Evolutionary conservation across 305 asterid genomes (phyloP).

Genomic region (Fraxinus floribunda): DNA sequence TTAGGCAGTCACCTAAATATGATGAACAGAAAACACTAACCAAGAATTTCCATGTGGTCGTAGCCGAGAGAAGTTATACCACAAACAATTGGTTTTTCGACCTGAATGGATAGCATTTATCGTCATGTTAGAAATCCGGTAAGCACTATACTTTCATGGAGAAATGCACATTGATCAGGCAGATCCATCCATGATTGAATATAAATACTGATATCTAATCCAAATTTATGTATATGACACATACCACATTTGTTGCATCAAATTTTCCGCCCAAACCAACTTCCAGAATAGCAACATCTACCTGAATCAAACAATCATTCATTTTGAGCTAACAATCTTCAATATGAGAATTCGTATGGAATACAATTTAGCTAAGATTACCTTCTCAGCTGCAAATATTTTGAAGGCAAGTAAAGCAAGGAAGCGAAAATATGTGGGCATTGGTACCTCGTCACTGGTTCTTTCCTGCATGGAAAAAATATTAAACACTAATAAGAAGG

Average conservation of each 20-base stretch:
- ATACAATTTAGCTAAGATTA: constrained; percentile 21
- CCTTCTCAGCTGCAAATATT: constrained; percentile 93
- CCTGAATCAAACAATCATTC: constrained; percentile 39
- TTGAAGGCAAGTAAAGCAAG: constrained; percentile 95
- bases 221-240: constrained; percentile 24
- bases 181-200: background rate
- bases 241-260: constrained; percentile 95
- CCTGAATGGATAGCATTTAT: constrained; percentile 43
- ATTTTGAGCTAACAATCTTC: background rate
- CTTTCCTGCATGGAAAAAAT: constrained; percentile 47
- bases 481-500: constrained; percentile 21
- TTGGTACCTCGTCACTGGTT: constrained; percentile 64
- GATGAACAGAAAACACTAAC: constrained; percentile 60
- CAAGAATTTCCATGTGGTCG: constrained; percentile 97
- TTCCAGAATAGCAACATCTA: constrained; percentile 83
- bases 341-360: background rate
- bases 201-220: constrained; percentile 12
- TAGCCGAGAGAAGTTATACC: constrained; percentile 76
- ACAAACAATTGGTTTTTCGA: constrained; percentile 66
- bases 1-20: constrained; percentile 27
- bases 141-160: constrained; percentile 11
- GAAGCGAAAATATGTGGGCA: constrained; percentile 96
- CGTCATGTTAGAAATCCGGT: constrained; percentile 30
- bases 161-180: constrained; percentile 15
- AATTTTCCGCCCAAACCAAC: constrained; percentile 90